Evolutionary conservation across 257 asterid species (phyloP), one percentile per base, ranked within the genome.

Genomic region (Solanum sejunctum): DNA sequence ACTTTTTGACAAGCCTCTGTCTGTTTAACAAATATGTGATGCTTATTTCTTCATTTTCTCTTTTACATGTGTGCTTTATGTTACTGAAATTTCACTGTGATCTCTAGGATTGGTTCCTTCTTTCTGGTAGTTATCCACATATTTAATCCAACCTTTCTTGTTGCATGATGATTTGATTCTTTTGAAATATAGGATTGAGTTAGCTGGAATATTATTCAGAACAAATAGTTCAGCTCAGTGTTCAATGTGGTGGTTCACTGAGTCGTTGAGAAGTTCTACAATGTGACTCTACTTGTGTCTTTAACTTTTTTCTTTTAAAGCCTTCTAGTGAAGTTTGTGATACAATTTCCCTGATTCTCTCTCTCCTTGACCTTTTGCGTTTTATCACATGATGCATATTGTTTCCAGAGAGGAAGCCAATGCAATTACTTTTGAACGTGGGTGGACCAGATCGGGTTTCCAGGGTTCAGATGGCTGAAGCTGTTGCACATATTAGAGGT

Each of bases 381-480:
- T 84, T 80, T 66, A 84, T 85, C 95, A 69, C 81, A 11, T 51
- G 36, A 20, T 52, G 21, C n/a, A 21, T 1, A 57, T 39, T 69
- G 70, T 54, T 70, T 36, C 70, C 21, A 95, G 98, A 88, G 86
- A 86, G 84, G 32, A 89, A 94, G 90, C 91, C 89, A 66, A 84
- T 92, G 88, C 95, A 88, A 85, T 86, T 92, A 89, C 86, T 95
- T 88, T 85, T 95, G 69, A 95, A 97, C 84, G 97, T 87, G 58
- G 98, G 99, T 1, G 98, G 98, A 64, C 96, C 97, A 28, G 97
- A 94, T 86, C 89, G 97, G 89, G 88, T 97, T 32, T 93, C 99
- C 28, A 92, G 99, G 77, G 97, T 95, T 85, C 97, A 96, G 89
- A 96, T 96, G 99, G 99, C 99, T 7, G 98, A 96, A 90, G 93